phyloP scores from a whole-genome alignment of 2,329 filamentous ascomycete species.

The Xylaria arbuscula region DNA sequence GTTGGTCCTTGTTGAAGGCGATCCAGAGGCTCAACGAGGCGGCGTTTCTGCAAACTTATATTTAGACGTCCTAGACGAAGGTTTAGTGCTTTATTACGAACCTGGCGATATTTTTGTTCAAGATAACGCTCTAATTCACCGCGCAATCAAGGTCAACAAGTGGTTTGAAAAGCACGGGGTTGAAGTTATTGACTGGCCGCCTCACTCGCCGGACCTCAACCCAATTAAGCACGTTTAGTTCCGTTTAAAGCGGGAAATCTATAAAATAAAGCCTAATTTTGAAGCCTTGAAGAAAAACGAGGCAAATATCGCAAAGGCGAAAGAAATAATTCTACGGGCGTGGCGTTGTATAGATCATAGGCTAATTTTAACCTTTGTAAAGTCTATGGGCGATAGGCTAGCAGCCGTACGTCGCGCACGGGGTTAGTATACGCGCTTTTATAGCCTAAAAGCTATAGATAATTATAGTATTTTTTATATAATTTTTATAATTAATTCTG shows the following conservation, averaged over 20 bases:
- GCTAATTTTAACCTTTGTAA: not conserved
- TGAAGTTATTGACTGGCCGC: not conserved
- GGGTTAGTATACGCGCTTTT: no score
- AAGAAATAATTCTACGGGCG: not conserved
- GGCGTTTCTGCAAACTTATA: no score
- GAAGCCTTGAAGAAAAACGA: not conserved
- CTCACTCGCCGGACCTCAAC: constrained; percentile 3
- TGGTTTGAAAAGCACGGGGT: not conserved
- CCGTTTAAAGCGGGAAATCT: not conserved
- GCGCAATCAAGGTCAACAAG: not conserved
- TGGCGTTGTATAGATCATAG: not conserved
- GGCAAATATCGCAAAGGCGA: not conserved
- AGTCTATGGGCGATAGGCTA: not conserved
- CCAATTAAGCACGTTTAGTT: constrained; percentile 6
- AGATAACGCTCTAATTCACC: constrained; percentile 1
- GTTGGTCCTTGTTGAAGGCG: no score
- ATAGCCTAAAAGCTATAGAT: no score
- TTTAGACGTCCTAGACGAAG: no score
- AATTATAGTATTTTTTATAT: no score
- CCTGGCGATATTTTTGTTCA: no score
- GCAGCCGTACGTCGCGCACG: no score
- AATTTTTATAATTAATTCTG: no score
- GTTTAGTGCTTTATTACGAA: no score
- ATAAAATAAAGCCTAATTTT: not conserved
- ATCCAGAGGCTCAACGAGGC: no score